A percentile compares a stretch with the other conserved stretches of the same genome.
These are phyloP conservation scores for Ostreobium quekettii DNA, from an alignment of 139 green algal species.

Conservation along the genomic window DNA sequence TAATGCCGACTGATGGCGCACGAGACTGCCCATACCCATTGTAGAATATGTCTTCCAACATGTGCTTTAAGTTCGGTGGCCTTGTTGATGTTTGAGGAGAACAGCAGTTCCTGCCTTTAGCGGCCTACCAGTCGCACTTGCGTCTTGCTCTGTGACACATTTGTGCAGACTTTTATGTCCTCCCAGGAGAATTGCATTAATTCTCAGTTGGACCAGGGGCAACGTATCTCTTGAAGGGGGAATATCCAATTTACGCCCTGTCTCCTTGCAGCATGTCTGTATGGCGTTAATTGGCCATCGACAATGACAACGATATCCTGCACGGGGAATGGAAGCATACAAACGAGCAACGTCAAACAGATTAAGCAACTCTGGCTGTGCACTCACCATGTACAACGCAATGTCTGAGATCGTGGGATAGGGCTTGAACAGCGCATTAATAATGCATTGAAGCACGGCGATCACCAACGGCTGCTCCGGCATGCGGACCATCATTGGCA, in stretches of 20 bases:
- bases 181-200: no score
- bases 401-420: slow-evolving; percentile 52
- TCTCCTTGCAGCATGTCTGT: background rate
- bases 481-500: slow-evolving; percentile 50
- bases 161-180: no score
- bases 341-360: background rate
- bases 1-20: no score
- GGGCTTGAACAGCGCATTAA: slow-evolving; percentile 44
- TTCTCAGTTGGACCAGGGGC: no score
- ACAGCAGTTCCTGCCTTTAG: no score
- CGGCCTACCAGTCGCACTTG: no score
- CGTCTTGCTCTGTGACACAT: no score
- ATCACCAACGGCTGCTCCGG: slow-evolving; percentile 41
- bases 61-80: no score
- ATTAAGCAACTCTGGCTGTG: background rate
- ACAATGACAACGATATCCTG: no score
- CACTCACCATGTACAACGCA: slow-evolving; percentile 34
- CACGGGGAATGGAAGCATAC: background rate
- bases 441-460: slow-evolving; percentile 36
- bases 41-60: no score
- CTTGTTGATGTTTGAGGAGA: no score
- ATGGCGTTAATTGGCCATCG: background rate
- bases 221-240: background rate
- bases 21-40: no score
- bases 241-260: background rate